phyloP scores from a whole-genome alignment of 768 basidiomycete species.

The Phylloporus sp. region DNA sequence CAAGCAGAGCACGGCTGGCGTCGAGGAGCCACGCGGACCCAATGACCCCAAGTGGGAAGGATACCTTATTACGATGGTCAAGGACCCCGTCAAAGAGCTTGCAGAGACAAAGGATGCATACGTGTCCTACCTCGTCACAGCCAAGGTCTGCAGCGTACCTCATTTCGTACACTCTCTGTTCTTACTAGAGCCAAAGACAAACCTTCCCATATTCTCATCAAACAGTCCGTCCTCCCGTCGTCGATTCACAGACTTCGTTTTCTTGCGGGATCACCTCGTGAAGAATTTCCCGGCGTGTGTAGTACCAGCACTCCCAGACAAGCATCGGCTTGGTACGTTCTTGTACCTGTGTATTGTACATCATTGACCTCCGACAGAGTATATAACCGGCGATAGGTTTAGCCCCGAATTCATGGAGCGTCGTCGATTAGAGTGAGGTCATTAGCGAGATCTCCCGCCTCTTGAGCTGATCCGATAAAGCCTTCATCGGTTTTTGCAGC shows the following conservation, averaged over 20 bases:
- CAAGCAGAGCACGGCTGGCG: conserved; percentile 71
- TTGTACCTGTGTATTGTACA: neutral
- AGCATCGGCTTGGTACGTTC: conserved; percentile 85
- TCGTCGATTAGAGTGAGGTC: conserved; percentile 75
- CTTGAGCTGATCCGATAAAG: conserved; percentile 38
- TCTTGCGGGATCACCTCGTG: conserved; percentile 81
- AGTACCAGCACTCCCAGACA: conserved; percentile 95
- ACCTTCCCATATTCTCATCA: conserved; percentile 80
- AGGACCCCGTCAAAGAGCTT: conserved; percentile 93
- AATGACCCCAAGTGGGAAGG: conserved; percentile 91
- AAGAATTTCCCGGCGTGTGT: conserved; percentile 96
- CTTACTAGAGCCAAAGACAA: conserved; percentile 57
- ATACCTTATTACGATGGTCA: conserved; percentile 74
- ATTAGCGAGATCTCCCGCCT: neutral
- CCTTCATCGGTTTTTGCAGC: conserved; percentile 87
- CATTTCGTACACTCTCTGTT: neutral
- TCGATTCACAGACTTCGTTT: conserved; percentile 96
- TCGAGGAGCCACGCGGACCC: conserved; percentile 60
- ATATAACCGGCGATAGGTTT: conserved; percentile 96
- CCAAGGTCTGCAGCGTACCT: conserved; percentile 57
- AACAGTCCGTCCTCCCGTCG: conserved; percentile 73
- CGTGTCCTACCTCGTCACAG: conserved; percentile 88
- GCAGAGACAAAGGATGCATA: conserved; percentile 97
- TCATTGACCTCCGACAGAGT: conserved; percentile 53
- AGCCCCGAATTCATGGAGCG: conserved; percentile 97